Conservation (phyloP, 2,329 filamentous ascomycete genomes). For the Pezicula rhizophila region DNA sequence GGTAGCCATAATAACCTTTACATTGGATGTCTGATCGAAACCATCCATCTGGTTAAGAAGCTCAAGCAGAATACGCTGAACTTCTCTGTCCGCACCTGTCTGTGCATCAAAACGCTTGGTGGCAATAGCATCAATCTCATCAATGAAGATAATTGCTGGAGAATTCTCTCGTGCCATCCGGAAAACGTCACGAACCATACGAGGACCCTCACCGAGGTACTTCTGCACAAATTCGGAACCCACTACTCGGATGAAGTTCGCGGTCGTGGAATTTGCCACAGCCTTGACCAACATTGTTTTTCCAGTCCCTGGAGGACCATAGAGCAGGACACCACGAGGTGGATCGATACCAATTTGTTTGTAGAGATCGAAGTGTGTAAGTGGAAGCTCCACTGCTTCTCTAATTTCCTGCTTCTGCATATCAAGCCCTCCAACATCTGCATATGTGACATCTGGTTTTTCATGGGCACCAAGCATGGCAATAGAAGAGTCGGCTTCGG, state of each 20-base stretch:
- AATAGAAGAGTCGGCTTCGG: constrained; percentile 96
- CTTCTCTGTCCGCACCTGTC: constrained; percentile 94
- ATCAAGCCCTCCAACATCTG: constrained; percentile 92
- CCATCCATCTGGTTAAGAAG: constrained; percentile 99
- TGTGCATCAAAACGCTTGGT: constrained; percentile 99
- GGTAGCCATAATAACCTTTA: constrained; percentile 99
- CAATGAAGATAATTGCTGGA: constrained; percentile 98
- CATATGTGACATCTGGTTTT: constrained; percentile 97
- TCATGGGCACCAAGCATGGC: constrained; percentile 95
- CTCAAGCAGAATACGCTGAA: constrained; percentile 96
- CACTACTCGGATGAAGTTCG: constrained; percentile 96
- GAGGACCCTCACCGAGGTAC: constrained; percentile 93
- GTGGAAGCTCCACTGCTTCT: constrained; percentile 91
- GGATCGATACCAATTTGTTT: constrained; percentile 99
- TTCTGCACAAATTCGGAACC: constrained; percentile 99
- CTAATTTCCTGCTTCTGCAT: constrained; percentile 99
- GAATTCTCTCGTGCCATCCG: constrained; percentile 98
- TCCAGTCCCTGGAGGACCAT: constrained; percentile 90
- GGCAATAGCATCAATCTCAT: constrained; percentile 97
- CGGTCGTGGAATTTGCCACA: constrained; percentile 95
- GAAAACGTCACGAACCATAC: constrained; percentile 99
- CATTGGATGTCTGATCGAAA: constrained; percentile 97
- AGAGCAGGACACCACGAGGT: constrained; percentile 89
- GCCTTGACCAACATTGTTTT: constrained; percentile 99
- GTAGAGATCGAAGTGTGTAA: constrained; percentile 97